Conservation (phyloP, 2,329 filamentous ascomycete species). For the Harringtonia aguacate region DNA sequence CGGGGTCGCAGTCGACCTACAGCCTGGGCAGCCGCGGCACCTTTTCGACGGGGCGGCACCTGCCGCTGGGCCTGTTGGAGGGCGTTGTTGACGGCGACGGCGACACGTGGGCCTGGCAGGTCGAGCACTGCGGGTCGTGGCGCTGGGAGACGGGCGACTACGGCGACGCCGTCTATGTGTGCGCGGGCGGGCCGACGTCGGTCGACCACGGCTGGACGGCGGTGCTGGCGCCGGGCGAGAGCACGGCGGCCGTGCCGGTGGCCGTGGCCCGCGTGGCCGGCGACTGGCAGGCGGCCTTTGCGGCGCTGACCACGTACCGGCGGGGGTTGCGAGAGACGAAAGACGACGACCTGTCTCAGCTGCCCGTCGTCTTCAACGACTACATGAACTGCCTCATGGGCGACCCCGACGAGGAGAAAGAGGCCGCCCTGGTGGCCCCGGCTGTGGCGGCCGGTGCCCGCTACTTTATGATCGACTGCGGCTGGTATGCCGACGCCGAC, state of each 20-base stretch:
- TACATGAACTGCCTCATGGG: constrained; percentile 29
- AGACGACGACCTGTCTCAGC: constrained; percentile 17
- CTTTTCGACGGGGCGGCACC: constrained; percentile 18
- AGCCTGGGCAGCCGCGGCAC: constrained; percentile 17
- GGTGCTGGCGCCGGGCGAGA: constrained; percentile 13
- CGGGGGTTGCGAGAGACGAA: constrained; percentile 17
- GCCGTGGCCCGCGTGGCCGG: constrained; percentile 15
- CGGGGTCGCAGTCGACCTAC: constrained; percentile 13
- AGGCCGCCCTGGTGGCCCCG: constrained; percentile 19
- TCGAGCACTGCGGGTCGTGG: constrained; percentile 25
- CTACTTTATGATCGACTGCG: constrained; percentile 25
- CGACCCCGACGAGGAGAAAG: constrained; percentile 21
- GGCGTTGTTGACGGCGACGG: constrained; percentile 9
- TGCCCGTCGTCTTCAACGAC: constrained; percentile 26
- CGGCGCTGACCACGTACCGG: constrained; percentile 18
- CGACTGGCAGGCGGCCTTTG: constrained; percentile 15
- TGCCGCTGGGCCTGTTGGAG: constrained; percentile 20
- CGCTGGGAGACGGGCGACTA: constrained; percentile 24
- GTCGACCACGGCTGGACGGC: constrained; percentile 19
- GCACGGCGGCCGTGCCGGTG: constrained; percentile 15
- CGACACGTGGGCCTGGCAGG: constrained; percentile 23
- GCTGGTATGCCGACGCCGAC: constrained; percentile 27
- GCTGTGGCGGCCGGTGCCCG: constrained; percentile 21
- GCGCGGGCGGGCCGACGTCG: constrained; percentile 16
- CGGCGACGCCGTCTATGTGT: constrained; percentile 21